phyloP scores from a whole-genome alignment of 73 alveolate species.

The Tetrahymena thermophila region DNA sequence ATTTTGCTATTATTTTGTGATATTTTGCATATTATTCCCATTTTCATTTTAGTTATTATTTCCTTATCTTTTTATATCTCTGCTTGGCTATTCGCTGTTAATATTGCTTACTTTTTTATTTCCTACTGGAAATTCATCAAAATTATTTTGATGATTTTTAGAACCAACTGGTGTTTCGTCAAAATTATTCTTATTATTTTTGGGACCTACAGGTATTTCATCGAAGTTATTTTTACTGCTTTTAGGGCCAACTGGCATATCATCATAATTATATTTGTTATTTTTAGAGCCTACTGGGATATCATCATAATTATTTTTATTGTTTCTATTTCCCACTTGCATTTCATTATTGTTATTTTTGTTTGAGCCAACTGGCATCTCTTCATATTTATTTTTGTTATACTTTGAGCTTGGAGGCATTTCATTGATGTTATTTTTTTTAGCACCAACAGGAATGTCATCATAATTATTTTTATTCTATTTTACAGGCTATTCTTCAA shows the following conservation, averaged over 20 bases:
- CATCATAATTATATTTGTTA: background rate
- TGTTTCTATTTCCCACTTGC: background rate
- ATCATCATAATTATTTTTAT: background rate
- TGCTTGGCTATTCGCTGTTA: background rate
- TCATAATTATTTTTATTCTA: background rate
- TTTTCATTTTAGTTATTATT: background rate
- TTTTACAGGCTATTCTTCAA: background rate
- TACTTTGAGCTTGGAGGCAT: background rate
- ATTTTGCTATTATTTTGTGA: too few relatives aligned
- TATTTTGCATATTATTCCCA: background rate
- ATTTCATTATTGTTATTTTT: background rate
- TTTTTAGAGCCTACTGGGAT: background rate
- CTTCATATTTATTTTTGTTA: background rate
- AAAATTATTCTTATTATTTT: too few relatives aligned
- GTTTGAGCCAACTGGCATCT: background rate
- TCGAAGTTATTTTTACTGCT: background rate
- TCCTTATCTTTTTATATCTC: background rate
- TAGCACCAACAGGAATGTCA: background rate
- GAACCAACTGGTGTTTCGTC: background rate
- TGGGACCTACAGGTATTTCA: background rate
- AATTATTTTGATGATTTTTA: too few relatives aligned
- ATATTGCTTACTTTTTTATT: background rate
- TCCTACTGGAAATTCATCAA: background rate
- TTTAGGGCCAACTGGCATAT: background rate
- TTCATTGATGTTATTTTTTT: background rate